Percentiles rank a stretch among this genome's conserved stretches.
Conservation (phyloP, 768 basidiomycete genomes). For the Lentinula sp. region DNA sequence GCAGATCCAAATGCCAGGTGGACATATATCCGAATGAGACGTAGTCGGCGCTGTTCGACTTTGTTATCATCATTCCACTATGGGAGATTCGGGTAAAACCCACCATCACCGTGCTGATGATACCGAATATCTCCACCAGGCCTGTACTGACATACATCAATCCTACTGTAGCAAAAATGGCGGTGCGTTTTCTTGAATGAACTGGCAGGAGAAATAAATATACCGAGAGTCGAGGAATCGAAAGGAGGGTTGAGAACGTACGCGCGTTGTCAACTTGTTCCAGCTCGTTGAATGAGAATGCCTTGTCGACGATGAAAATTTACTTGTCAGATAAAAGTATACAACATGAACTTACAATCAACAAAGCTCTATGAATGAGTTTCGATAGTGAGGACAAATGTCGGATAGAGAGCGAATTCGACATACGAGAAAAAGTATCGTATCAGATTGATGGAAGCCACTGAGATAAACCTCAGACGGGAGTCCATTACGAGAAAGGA, state of each 20-base stretch:
- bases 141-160: background rate
- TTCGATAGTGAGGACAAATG: background rate
- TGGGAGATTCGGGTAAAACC: constrained; percentile 22
- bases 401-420: background rate
- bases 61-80: background rate
- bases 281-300: background rate
- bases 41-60: constrained; percentile 16
- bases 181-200: constrained; percentile 4
- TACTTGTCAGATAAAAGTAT: background rate
- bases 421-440: constrained; percentile 5
- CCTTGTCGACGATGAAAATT: background rate
- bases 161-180: background rate
- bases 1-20: constrained; percentile 26
- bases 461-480: constrained; percentile 12
- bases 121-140: constrained; percentile 1
- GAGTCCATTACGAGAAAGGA: background rate
- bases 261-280: constrained; percentile 1
- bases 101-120: constrained; percentile 16
- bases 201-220: background rate
- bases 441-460: constrained; percentile 34
- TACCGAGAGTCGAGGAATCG: background rate
- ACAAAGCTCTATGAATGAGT: background rate
- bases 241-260: background rate
- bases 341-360: background rate
- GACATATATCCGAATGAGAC: constrained; percentile 15